Evolutionary conservation across 129 eudicot species (phyloP).

Genomic region (Oenanthe sinensis): DNA sequence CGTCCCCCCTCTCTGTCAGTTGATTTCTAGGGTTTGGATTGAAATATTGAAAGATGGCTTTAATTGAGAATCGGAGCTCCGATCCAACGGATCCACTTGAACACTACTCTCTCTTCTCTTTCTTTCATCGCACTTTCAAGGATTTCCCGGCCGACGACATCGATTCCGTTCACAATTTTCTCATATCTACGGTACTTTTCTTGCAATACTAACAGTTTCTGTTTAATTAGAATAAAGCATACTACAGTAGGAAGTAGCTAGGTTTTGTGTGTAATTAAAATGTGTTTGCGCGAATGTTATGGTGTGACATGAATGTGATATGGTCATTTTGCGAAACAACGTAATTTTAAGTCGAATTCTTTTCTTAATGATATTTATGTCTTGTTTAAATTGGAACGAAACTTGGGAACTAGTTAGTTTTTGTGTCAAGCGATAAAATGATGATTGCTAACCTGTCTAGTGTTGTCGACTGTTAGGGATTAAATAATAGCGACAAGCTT

Average conservation of each 20-base stretch:
- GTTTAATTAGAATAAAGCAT: background rate
- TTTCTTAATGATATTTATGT: background rate
- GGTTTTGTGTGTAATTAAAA: background rate
- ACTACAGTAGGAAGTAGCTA: background rate
- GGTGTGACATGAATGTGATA: background rate
- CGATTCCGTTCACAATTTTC: slow-evolving; percentile 25
- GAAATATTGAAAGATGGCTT: background rate
- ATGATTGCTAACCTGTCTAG: background rate
- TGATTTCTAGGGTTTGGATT: background rate
- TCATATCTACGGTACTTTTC: background rate
- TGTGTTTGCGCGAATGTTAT: background rate
- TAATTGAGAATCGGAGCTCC: slow-evolving; percentile 13
- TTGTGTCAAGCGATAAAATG: slow-evolving; percentile 4
- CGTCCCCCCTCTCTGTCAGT: no score
- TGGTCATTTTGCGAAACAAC: background rate
- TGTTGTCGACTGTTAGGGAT: slow-evolving; percentile 14
- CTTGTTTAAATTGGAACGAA: background rate
- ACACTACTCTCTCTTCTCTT: slow-evolving; percentile 10
- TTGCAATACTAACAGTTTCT: background rate
- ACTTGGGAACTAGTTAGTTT: background rate
- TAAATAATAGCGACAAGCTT: slow-evolving; percentile 39
- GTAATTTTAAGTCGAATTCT: background rate
- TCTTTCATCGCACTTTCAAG: slow-evolving; percentile 17
- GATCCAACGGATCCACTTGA: slow-evolving; percentile 24
- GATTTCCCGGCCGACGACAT: slow-evolving; percentile 18